Percentiles rank a stretch among this genome's conserved stretches.
These are phyloP conservation scores for Tetrapisispora taiwanensis DNA, from an alignment of 805 yeast species.

Conservation along the genomic window DNA sequence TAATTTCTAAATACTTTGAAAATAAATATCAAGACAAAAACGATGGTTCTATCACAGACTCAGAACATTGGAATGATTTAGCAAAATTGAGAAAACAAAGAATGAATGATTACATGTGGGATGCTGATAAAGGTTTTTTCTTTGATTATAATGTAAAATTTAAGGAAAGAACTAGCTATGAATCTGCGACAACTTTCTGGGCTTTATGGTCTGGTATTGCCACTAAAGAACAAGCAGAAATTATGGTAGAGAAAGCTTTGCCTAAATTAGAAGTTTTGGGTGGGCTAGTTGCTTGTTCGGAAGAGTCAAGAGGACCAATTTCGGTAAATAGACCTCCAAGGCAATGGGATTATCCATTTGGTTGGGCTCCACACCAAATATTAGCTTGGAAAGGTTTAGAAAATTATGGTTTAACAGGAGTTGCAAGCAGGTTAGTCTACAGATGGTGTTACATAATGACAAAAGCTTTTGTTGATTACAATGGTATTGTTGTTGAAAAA, in stretches of 20 bases:
- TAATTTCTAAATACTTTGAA: conserved; percentile 47
- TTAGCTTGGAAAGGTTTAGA: conserved; percentile 81
- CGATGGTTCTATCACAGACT: conserved; percentile 34
- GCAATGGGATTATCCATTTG: conserved; percentile 97
- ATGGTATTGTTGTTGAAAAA: conserved; percentile 95
- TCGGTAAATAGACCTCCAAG: conserved; percentile 68
- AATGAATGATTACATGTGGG: conserved; percentile 72
- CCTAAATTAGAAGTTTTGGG: conserved; percentile 74
- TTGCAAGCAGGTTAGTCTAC: conserved; percentile 62
- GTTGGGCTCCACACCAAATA: conserved; percentile 98
- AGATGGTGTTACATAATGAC: conserved; percentile 89
- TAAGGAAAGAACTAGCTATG: conserved; percentile 51
- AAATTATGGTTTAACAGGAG: conserved; percentile 56
- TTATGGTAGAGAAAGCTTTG: conserved; percentile 47
- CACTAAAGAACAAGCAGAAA: conserved; percentile 55
- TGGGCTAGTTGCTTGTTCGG: conserved; percentile 80
- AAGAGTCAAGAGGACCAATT: conserved; percentile 59
- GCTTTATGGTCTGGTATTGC: conserved; percentile 79
- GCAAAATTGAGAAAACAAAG: conserved; percentile 45
- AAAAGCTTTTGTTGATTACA: conserved; percentile 79
- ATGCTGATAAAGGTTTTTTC: conserved; percentile 63
- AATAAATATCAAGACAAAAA: conserved; percentile 33
- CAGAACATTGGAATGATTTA: conserved; percentile 48
- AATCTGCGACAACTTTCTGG: conserved; percentile 87
- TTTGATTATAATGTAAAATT: conserved; percentile 71